These are phyloP conservation scores for Saitoella complicata DNA, from an alignment of 805 yeast species.

Conservation along the genomic window DNA sequence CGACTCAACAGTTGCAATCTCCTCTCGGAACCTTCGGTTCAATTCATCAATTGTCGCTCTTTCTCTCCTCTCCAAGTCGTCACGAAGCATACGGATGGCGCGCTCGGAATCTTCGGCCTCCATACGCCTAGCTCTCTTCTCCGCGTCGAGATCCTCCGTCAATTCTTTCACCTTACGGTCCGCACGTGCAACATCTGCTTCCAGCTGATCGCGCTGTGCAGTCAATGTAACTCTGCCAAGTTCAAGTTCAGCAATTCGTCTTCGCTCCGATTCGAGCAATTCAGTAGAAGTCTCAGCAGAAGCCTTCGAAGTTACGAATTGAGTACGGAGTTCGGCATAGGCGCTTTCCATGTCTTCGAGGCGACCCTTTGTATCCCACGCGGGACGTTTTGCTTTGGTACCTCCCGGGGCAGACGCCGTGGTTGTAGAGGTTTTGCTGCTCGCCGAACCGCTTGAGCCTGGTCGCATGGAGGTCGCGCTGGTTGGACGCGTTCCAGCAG, in stretches of 20 bases:
- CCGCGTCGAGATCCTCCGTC: conserved; percentile 17
- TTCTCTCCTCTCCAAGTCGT: conserved; percentile 21
- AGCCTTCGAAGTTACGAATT: neutral
- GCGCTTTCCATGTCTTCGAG: conserved; percentile 8
- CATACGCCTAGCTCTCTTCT: conserved; percentile 20
- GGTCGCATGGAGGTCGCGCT: no score
- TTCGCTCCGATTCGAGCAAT: conserved; percentile 7
- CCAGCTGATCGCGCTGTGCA: conserved; percentile 22
- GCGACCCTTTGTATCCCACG: conserved; percentile 10
- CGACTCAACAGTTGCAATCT: neutral
- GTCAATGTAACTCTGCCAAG: conserved; percentile 27
- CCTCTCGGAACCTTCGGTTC: conserved; percentile 8
- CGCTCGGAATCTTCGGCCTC: conserved; percentile 26
- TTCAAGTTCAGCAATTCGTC: conserved; percentile 15
- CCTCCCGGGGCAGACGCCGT: neutral
- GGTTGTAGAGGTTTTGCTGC: no score
- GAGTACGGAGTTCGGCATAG: conserved; percentile 3
- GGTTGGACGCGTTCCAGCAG: no score
- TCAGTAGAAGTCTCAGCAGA: neutral
- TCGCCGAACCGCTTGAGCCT: no score
- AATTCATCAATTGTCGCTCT: conserved; percentile 17
- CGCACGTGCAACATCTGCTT: conserved; percentile 20
- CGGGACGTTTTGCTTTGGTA: neutral
- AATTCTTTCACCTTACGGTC: conserved; percentile 17
- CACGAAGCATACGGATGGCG: conserved; percentile 10